Evolutionary conservation across 441 rosid species (phyloP), one percentile per base, ranked within the genome.

Genomic region (Lepidium campestre): DNA sequence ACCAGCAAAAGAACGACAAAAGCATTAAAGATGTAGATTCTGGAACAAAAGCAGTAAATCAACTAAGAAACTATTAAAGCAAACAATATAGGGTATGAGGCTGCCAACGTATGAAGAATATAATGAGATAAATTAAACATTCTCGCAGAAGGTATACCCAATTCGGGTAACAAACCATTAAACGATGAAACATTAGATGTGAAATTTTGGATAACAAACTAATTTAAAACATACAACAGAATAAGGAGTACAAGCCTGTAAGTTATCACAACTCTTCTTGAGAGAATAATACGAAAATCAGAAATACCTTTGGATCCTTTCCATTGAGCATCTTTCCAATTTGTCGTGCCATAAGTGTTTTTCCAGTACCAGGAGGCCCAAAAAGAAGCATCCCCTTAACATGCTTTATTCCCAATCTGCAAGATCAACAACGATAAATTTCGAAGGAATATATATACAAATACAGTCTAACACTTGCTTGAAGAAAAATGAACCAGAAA

Each of bases 311-410:
- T 78, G 99, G 99, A 62, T 94, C 99, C 78, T 76, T 94, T 72
- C 99, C 99, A 22, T 91, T 91, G 82, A 94, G 81, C 92, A 94
- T 89, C 79, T 91, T 94, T 71, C 99, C 99, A 75, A 94, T 94
- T 78, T 94, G 99, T 45, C 98, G 97, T 72, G 99, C 99, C 87
- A 94, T 91, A 36, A 91, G 90, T 57, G 99, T 94, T 77, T 94
- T 94, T 13, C 99, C 98, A 22, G 98, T 94, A 53, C 99, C 99
- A 70, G 98, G 98, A 78, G 99, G 99, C 49, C 99, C 99, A 82
- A 59, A 80, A 45, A 94, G 96, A 75, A 94, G 84, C 97, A 94
- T 94, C n/a, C 99, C 99, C 62, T 94, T 94, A 34, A 94, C 99
- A 27, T 94, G 99, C 78, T 94, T 91, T 50, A 94, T 94, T 66